Conservation (phyloP, 2,329 filamentous ascomycete genomes). For the Rutstroemia sydowiana region DNA sequence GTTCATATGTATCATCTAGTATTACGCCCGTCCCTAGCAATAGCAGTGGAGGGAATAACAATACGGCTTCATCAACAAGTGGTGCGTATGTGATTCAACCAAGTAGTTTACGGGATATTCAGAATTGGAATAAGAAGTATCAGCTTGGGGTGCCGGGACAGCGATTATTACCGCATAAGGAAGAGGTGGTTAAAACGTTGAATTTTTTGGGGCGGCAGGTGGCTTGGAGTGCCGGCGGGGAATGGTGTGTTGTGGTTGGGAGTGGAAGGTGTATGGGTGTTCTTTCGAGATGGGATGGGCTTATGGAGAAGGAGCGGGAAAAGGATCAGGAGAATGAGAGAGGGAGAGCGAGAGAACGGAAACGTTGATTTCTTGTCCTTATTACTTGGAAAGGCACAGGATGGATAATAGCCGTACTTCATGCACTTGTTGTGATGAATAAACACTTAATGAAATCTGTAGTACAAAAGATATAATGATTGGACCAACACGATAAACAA, state of each 20-base stretch:
- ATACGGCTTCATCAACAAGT: too few relatives aligned
- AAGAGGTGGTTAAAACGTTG: constrained; percentile 18
- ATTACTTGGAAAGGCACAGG: too few relatives aligned
- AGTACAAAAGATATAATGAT: background rate
- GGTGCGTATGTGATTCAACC: background rate
- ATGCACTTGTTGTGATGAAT: background rate
- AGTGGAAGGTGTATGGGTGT: constrained; percentile 22
- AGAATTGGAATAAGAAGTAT: constrained; percentile 24
- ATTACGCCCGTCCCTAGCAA: too few relatives aligned
- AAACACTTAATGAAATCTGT: background rate
- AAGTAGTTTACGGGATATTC: background rate
- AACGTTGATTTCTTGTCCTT: background rate
- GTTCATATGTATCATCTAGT: background rate
- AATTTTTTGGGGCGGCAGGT: constrained; percentile 23
- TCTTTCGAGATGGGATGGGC: constrained; percentile 16
- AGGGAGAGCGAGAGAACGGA: background rate
- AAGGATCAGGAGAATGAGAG: background rate
- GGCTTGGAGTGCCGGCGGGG: constrained; percentile 27
- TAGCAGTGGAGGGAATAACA: too few relatives aligned
- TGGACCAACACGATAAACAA: background rate
- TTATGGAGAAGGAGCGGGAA: background rate
- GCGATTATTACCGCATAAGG: constrained; percentile 19
- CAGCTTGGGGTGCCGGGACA: constrained; percentile 13
- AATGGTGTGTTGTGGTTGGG: constrained; percentile 28
- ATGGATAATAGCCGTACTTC: too few relatives aligned